These are phyloP conservation scores for Pogostemon cablin DNA, from an alignment of 257 asterid species.

Conservation along the genomic window DNA sequence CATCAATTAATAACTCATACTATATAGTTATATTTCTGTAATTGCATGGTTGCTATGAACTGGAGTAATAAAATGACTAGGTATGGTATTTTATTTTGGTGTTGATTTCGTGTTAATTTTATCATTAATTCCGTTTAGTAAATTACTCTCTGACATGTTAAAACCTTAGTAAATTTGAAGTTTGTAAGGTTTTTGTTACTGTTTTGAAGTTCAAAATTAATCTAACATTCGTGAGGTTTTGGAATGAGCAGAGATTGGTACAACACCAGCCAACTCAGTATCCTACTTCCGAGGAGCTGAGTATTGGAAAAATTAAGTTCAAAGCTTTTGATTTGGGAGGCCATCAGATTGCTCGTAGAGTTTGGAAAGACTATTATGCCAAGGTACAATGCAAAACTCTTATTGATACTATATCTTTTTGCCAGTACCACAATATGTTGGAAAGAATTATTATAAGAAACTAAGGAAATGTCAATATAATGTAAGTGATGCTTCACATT, in stretches of 20 bases:
- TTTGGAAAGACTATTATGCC: slow-evolving; percentile 94
- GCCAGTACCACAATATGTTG: not conserved
- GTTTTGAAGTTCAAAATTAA: slow-evolving; percentile 8
- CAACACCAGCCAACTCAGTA: slow-evolving; percentile 93
- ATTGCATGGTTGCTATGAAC: not conserved
- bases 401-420: not conserved
- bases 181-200: not conserved
- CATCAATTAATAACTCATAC: not conserved
- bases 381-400: slow-evolving; percentile 47
- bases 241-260: slow-evolving; percentile 70
- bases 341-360: slow-evolving; percentile 91
- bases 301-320: slow-evolving; percentile 88
- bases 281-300: slow-evolving; percentile 89
- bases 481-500: not conserved
- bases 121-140: not conserved
- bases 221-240: slow-evolving; percentile 20
- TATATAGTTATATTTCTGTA: not conserved
- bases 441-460: not conserved
- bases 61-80: not conserved
- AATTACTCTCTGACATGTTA: not conserved
- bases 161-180: not conserved
- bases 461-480: not conserved
- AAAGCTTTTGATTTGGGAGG: slow-evolving; percentile 95
- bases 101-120: not conserved
- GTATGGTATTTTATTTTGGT: not conserved